Conservation (phyloP, 2,329 filamentous ascomycete species). For the Xylaria digitata region DNA sequence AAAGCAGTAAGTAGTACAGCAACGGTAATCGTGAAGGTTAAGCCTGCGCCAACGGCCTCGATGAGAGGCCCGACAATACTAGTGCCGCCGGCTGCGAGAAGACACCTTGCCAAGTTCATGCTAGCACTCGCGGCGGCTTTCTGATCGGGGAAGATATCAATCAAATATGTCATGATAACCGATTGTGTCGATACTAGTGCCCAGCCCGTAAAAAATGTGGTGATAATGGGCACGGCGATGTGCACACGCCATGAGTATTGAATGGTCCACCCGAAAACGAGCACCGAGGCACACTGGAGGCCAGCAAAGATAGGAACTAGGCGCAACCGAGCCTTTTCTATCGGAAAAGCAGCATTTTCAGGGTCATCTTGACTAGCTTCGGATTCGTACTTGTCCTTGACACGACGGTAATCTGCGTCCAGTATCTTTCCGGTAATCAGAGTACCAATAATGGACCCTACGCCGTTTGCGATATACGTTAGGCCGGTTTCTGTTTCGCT, state of each 20-base stretch:
- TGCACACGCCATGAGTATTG: constrained; percentile 55
- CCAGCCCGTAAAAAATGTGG: constrained; percentile 64
- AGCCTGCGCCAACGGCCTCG: constrained; percentile 57
- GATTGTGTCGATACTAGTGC: constrained; percentile 61
- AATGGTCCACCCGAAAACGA: constrained; percentile 65
- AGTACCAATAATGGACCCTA: constrained; percentile 64
- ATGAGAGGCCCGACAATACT: constrained; percentile 62
- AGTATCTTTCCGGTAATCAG: constrained; percentile 63
- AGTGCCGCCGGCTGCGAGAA: constrained; percentile 63
- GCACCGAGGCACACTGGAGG: constrained; percentile 58
- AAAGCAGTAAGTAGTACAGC: constrained; percentile 57
- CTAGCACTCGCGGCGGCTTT: constrained; percentile 64
- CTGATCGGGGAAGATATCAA: constrained; percentile 62
- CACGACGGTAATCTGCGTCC: constrained; percentile 61
- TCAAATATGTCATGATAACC: constrained; percentile 62
- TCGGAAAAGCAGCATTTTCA: constrained; percentile 51
- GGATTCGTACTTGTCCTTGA: constrained; percentile 50
- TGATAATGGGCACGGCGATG: constrained; percentile 61
- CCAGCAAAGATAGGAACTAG: constrained; percentile 58
- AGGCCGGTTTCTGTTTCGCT: constrained; percentile 59
- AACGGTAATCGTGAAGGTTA: constrained; percentile 59
- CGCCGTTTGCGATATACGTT: constrained; percentile 65
- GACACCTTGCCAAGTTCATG: constrained; percentile 63
- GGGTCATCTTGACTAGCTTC: constrained; percentile 22
- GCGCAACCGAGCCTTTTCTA: constrained; percentile 63